A percentile compares a stretch with the other conserved stretches of the same genome.
Conservation (phyloP, 139 green algal genomes). For the Medakamo hakoo region DNA sequence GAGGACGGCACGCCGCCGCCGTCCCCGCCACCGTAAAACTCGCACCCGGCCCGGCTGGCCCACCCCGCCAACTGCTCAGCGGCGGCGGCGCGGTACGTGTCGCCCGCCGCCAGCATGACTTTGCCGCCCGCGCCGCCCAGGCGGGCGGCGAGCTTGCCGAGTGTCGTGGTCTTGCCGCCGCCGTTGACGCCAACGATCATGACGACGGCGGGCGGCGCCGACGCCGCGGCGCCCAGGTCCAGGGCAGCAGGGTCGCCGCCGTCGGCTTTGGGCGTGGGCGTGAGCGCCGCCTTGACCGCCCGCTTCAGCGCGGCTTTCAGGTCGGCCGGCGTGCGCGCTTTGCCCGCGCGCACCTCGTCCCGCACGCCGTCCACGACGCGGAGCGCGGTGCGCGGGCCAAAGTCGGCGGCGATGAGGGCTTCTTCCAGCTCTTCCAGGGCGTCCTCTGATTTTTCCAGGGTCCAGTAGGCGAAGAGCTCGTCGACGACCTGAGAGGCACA, state of each 20-base stretch:
- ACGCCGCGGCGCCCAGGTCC: conserved; percentile 10
- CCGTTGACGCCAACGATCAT: conserved; percentile 95
- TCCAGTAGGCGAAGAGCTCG: conserved; percentile 87
- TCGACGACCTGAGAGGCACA: conserved; percentile 60
- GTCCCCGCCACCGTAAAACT: conserved; percentile 21
- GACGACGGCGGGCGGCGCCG: conserved; percentile 35
- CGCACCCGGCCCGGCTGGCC: conserved; percentile 44
- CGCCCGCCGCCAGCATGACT: conserved; percentile 78
- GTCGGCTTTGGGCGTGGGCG: not conserved
- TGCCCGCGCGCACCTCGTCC: conserved; percentile 38
- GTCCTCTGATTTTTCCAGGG: conserved; percentile 74
- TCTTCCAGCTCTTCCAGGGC: conserved; percentile 91
- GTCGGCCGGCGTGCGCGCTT: conserved; percentile 38
- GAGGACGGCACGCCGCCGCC: too few species aligned
- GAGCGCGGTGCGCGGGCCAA: conserved; percentile 74
- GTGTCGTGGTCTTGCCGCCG: conserved; percentile 91
- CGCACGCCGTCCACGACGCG: conserved; percentile 72
- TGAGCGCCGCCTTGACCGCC: conserved; percentile 2
- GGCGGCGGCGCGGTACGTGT: conserved; percentile 93
- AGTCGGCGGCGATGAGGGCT: conserved; percentile 73
- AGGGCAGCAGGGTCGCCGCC: conserved; percentile 22
- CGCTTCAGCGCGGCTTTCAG: conserved; percentile 27
- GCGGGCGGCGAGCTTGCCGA: conserved; percentile 79
- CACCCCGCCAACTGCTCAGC: conserved; percentile 87
- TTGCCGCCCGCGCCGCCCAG: conserved; percentile 23